phyloP scores from a whole-genome alignment of 768 basidiomycete genomes.

The Pisolithus microcarpus region DNA sequence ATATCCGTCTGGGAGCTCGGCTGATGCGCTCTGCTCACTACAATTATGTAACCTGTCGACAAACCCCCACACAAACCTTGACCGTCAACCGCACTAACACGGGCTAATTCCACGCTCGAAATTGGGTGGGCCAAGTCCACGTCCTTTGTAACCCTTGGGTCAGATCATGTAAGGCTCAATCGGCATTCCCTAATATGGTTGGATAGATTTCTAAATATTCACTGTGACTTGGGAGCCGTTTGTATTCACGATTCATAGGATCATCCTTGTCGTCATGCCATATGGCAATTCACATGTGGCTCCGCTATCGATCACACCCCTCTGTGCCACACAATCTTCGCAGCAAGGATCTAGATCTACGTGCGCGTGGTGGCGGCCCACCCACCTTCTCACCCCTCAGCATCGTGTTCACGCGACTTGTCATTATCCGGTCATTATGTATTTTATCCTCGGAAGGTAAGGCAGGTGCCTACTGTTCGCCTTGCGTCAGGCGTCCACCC shows the following conservation, averaged over 20 bases:
- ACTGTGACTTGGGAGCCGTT: too few relatives aligned
- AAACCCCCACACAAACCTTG: background rate
- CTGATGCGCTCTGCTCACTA: too few relatives aligned
- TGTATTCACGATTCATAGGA: too few relatives aligned
- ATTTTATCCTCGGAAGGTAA: conserved; percentile 3
- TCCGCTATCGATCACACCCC: background rate
- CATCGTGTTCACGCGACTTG: background rate
- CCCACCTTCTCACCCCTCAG: background rate
- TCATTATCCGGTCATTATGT: conserved; percentile 8
- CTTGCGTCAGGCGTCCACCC: background rate
- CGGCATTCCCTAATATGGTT: too few relatives aligned
- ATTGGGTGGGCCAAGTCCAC: too few relatives aligned
- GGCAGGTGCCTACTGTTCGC: background rate
- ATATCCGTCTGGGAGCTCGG: too few relatives aligned
- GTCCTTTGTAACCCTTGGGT: too few relatives aligned
- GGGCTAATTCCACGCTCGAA: background rate
- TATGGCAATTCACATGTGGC: background rate
- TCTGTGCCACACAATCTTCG: background rate
- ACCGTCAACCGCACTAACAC: background rate
- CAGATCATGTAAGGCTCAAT: too few relatives aligned
- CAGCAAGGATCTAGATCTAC: background rate
- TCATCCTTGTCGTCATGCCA: too few relatives aligned
- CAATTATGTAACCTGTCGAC: background rate
- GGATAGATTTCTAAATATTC: too few relatives aligned
- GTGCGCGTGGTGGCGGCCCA: background rate